Evolutionary conservation across 2,329 filamentous ascomycete species (phyloP), one percentile per base, ranked within the genome.

Genomic region (Trichoderma koningiopsis): DNA sequence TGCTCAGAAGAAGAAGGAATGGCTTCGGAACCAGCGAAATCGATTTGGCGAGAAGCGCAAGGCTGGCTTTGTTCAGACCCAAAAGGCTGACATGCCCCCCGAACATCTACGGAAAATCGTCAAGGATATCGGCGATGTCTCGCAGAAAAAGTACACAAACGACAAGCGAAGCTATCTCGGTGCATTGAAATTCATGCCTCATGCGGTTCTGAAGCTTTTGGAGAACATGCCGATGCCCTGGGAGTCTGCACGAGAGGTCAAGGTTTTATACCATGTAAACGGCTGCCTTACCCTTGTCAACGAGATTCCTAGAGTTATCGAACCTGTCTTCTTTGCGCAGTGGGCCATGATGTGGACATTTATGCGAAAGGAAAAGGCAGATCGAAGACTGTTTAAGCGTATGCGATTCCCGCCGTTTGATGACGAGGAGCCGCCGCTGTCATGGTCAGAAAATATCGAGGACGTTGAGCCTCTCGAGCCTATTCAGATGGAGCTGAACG

Each of bases 211-310:
- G 83, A 99, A 99, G 84, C 86, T 99, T 29, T 81, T 99, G 68
- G 96, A 99, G 83, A 99, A 99, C 76, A 99, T 99, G 96, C 96
- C 96, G 4, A 99, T 99, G 96, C 96, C 96, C 0, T 99, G 96
- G 96, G 96, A 99, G 83, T 96, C 94, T 69, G 90, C 93, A 31
- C 89, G 94, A 72, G 96, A 99, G 77, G 96, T 99, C 71, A 98
- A 98, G 82, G 96, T 99, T 33, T 85, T 99, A 14, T 99, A 99
- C 80, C 96, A 99, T 78, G 94, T 98, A 76, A 99, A 99, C 77
- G 96, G 96, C 35, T 99, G 96, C 77, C 81, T 99, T 81, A 99
- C 96, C 1, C 83, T 99, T 68, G 96, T 99, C 76, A 99, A 99
- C 79, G 96, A 99, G 83, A 93, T 91, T 7, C 96, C 96, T 16